Evolutionary conservation across 1,284 basidiomycete species (phyloP).

Genomic region (Entoloma clypeatum): DNA sequence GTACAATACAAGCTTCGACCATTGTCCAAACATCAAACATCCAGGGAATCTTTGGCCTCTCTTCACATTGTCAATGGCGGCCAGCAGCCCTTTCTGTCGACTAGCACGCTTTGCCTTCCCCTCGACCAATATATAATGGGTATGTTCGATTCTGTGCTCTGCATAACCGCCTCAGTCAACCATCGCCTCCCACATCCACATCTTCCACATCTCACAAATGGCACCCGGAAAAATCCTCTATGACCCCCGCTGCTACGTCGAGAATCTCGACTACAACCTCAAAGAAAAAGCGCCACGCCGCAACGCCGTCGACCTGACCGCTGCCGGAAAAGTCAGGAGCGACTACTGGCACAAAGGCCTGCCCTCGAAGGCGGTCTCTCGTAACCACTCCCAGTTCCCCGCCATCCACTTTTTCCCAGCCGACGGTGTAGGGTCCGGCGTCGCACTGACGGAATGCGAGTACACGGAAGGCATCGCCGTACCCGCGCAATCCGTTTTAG

Average conservation of each 20-base stretch:
- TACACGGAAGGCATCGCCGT: conserved; percentile 12
- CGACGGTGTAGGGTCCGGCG: conserved; percentile 12
- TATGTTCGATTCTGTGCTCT: too few relatives aligned
- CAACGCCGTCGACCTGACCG: conserved; percentile 14
- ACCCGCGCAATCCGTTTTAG: conserved; percentile 6
- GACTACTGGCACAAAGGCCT: conserved; percentile 17
- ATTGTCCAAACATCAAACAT: background rate
- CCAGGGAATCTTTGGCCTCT: too few relatives aligned
- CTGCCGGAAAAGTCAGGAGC: conserved; percentile 9
- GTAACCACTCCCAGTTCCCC: conserved; percentile 12
- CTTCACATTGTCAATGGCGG: too few relatives aligned
- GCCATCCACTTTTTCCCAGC: conserved; percentile 11
- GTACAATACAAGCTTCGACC: background rate
- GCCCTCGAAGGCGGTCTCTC: conserved; percentile 9
- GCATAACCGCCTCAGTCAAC: too few relatives aligned
- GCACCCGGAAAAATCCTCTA: conserved; percentile 1
- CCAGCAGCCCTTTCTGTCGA: too few relatives aligned
- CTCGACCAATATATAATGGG: too few relatives aligned
- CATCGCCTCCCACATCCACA: too few relatives aligned
- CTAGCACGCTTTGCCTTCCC: too few relatives aligned
- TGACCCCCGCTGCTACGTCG: too few relatives aligned
- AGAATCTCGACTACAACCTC: too few relatives aligned
- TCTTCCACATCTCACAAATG: too few relatives aligned
- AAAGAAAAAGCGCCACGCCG: conserved; percentile 8
- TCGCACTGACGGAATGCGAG: conserved; percentile 17